Evolutionary conservation across 2,329 filamentous ascomycete genomes (phyloP).

Genomic region (Metarhizium humberi): DNA sequence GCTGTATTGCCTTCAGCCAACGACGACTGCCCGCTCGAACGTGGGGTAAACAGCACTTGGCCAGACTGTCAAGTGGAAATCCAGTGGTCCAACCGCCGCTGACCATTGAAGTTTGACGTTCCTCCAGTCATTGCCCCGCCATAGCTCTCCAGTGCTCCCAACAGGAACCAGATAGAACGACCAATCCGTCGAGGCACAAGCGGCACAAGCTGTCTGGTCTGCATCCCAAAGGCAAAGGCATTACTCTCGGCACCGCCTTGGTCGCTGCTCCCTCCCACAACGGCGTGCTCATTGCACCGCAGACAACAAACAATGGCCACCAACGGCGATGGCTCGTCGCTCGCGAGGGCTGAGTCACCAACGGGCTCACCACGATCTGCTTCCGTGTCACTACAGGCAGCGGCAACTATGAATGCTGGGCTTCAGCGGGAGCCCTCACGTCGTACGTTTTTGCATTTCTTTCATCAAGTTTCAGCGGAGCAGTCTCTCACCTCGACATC

Average conservation of each 20-base stretch:
- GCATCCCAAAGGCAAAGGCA: neutral
- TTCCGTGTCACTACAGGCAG: slow-evolving; percentile 63
- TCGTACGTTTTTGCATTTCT: slow-evolving; percentile 27
- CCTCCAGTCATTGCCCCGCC: too few species aligned
- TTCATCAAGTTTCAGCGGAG: neutral
- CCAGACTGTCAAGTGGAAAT: too few species aligned
- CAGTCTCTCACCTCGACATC: slow-evolving; percentile 5
- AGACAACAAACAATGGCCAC: slow-evolving; percentile 17
- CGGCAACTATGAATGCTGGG: slow-evolving; percentile 69
- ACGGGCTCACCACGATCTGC: slow-evolving; percentile 55
- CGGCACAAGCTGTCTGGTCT: neutral
- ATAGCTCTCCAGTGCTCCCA: too few species aligned
- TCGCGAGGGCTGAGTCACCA: slow-evolving; percentile 36
- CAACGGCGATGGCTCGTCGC: slow-evolving; percentile 15
- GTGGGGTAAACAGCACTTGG: too few species aligned
- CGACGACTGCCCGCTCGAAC: too few species aligned
- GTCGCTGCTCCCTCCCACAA: neutral
- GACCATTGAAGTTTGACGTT: too few species aligned
- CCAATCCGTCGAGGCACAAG: too few species aligned
- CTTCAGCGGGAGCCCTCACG: slow-evolving; percentile 56
- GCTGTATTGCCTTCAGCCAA: too few species aligned
- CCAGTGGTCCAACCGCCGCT: too few species aligned
- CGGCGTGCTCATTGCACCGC: neutral
- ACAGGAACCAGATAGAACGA: too few species aligned
- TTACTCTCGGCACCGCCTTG: neutral